Percentiles rank a stretch among this genome's conserved stretches.
These are phyloP conservation scores for Fusarium sp. DNA, from an alignment of 2,329 filamentous ascomycete species.

Conservation along the genomic window DNA sequence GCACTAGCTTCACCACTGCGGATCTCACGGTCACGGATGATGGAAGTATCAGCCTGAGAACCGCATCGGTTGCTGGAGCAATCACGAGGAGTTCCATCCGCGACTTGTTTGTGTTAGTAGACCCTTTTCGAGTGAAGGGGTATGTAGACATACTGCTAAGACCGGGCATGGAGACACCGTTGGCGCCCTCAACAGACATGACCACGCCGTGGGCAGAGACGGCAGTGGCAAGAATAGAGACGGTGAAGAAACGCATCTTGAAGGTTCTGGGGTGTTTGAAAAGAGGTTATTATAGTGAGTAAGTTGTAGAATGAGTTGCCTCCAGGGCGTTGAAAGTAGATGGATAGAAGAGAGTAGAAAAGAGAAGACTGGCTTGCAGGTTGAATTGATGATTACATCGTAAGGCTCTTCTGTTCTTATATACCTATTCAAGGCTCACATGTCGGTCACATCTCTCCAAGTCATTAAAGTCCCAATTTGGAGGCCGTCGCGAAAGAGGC, in stretches of 20 bases:
- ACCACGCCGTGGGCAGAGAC: constrained; percentile 70
- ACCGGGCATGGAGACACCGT: constrained; percentile 72
- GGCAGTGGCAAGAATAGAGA: constrained; percentile 56
- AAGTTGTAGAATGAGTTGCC: not conserved
- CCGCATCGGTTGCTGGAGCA: constrained; percentile 72
- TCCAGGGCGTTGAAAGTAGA: not conserved
- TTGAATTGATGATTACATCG: not conserved
- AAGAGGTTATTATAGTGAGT: not conserved
- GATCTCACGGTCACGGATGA: constrained; percentile 73
- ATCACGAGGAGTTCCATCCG: constrained; percentile 76
- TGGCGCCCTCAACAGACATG: constrained; percentile 67
- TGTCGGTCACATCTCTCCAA: not conserved
- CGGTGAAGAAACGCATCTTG: constrained; percentile 49
- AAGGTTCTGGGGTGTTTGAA: not conserved
- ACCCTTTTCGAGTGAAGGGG: not conserved
- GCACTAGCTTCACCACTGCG: constrained; percentile 63
- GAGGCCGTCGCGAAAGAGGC: not conserved
- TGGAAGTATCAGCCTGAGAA: constrained; percentile 77
- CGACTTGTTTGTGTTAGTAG: constrained; percentile 54
- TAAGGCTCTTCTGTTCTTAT: not conserved
- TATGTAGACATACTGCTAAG: constrained; percentile 52
- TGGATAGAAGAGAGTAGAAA: not conserved
- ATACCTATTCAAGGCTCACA: not conserved
- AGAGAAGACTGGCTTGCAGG: not conserved
- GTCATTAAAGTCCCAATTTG: not conserved